A percentile compares a stretch with the other conserved stretches of the same genome.
phyloP scores from a whole-genome alignment of 2,329 filamentous ascomycete species.

The Monosporascus sp. region DNA sequence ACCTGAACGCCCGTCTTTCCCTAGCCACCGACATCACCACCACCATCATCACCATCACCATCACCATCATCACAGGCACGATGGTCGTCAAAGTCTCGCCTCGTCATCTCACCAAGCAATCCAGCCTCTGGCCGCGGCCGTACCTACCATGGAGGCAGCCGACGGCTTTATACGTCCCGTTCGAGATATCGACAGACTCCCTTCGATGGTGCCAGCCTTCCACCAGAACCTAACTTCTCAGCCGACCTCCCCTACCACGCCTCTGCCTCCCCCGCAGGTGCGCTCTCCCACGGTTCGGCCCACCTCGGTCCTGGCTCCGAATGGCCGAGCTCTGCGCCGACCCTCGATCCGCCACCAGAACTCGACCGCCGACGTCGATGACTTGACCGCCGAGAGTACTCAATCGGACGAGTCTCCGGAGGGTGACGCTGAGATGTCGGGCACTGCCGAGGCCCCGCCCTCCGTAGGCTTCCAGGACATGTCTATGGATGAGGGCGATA shows the following conservation, averaged over 20 bases:
- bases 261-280: constrained; percentile 62
- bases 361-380: constrained; percentile 85
- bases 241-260: constrained; percentile 85
- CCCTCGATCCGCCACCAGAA: constrained; percentile 86
- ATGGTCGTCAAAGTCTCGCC: constrained; percentile 43
- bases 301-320: constrained; percentile 46
- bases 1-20: constrained; percentile 62
- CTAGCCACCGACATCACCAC: constrained; percentile 39
- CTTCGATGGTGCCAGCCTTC: constrained; percentile 70
- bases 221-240: constrained; percentile 73
- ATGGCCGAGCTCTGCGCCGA: constrained; percentile 57
- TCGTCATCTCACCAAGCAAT: constrained; percentile 47
- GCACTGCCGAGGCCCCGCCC: constrained; percentile 72
- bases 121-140: constrained; percentile 62
- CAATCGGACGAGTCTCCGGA: constrained; percentile 69
- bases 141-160: constrained; percentile 60
- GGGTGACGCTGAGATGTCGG: constrained; percentile 64
- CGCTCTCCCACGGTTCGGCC: constrained; percentile 51
- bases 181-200: constrained; percentile 74
- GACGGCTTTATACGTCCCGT: constrained; percentile 77
- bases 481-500: constrained; percentile 71
- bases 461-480: constrained; percentile 82
- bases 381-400: constrained; percentile 77
- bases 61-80: constrained; percentile 38
- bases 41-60: constrained; percentile 45